Evolutionary conservation across 169 alveolate species (phyloP).

Genomic region (Cryptosporidium tyzzeri): DNA sequence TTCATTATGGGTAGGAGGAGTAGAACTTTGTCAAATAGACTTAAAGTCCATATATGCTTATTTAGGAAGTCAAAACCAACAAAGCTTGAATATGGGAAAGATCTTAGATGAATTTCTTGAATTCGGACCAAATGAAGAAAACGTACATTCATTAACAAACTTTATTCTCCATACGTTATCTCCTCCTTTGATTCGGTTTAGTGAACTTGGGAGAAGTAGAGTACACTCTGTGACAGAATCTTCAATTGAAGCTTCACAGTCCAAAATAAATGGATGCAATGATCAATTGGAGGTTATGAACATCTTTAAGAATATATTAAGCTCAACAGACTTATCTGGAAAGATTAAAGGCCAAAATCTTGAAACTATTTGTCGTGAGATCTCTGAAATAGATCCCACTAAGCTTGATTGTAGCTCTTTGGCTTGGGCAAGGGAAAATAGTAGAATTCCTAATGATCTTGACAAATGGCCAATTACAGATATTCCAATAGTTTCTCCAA

Average conservation of each 20-base stretch:
- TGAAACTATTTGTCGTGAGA: constrained; percentile 17
- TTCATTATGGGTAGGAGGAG: constrained; percentile 64
- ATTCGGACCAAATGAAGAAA: constrained; percentile 5
- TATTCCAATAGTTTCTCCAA: constrained; percentile 24
- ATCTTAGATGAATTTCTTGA: constrained; percentile 2
- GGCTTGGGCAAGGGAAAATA: constrained; percentile 53
- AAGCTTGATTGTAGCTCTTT: constrained; percentile 42
- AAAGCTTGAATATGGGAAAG: neutral
- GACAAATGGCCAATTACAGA: constrained; percentile 71
- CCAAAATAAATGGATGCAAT: constrained; percentile 4
- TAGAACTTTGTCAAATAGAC: constrained; percentile 34
- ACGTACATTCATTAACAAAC: constrained; percentile 21
- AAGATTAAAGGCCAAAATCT: neutral
- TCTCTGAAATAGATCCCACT: constrained; percentile 35
- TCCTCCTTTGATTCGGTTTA: constrained; percentile 44
- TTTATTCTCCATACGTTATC: constrained; percentile 22
- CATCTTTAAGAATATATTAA: neutral
- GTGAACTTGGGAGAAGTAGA: constrained; percentile 35
- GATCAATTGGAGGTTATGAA: neutral
- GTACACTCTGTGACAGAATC: neutral
- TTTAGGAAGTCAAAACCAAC: constrained; percentile 33
- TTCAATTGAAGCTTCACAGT: neutral
- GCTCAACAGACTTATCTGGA: neutral
- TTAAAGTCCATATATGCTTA: constrained; percentile 24
- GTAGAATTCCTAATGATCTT: constrained; percentile 50